A percentile compares a stretch with the other conserved stretches of the same genome.
Evolutionary conservation across 306 rosid genomes (phyloP).

Genomic region (Cucumis cinereus): DNA sequence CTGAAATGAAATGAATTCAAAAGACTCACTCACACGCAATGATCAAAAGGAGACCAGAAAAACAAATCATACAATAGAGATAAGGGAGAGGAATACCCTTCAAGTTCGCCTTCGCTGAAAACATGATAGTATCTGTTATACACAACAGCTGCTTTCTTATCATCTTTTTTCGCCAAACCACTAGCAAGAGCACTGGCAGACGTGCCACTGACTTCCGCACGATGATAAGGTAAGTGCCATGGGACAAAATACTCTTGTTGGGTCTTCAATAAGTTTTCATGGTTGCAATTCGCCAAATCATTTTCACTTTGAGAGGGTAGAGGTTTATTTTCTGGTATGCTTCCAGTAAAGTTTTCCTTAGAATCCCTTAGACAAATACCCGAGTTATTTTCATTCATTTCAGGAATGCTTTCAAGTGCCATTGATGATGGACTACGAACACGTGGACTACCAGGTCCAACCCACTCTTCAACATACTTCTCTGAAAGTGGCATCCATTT

Average conservation of each 20-base stretch:
- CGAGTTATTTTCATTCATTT: constrained; percentile 38
- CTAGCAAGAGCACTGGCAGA: constrained; percentile 76
- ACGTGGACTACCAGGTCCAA: constrained; percentile 66
- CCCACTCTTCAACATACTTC: constrained; percentile 81
- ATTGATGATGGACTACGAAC: constrained; percentile 34
- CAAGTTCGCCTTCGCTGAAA: constrained; percentile 90
- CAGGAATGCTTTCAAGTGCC: constrained; percentile 71
- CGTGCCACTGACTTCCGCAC: constrained; percentile 79
- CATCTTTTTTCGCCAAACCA: constrained; percentile 86
- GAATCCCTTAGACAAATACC: constrained; percentile 24
- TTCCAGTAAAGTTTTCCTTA: constrained; percentile 15
- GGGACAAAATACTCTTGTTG: constrained; percentile 91
- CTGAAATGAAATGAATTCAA: neutral
- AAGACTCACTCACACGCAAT: neutral
- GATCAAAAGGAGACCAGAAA: neutral
- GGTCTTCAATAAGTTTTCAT: constrained; percentile 23
- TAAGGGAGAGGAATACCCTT: constrained; percentile 38
- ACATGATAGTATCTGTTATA: constrained; percentile 91
- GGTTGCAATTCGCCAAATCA: constrained; percentile 10
- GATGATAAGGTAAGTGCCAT: constrained; percentile 96
- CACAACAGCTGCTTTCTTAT: constrained; percentile 76
- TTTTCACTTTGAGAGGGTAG: constrained; percentile 9
- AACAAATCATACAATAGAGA: neutral
- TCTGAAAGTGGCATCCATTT: constrained; percentile 81
- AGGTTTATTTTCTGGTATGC: constrained; percentile 16